Evolutionary conservation across 2,329 filamentous ascomycete species (phyloP).

Genomic region (Xylariaceae sp.): DNA sequence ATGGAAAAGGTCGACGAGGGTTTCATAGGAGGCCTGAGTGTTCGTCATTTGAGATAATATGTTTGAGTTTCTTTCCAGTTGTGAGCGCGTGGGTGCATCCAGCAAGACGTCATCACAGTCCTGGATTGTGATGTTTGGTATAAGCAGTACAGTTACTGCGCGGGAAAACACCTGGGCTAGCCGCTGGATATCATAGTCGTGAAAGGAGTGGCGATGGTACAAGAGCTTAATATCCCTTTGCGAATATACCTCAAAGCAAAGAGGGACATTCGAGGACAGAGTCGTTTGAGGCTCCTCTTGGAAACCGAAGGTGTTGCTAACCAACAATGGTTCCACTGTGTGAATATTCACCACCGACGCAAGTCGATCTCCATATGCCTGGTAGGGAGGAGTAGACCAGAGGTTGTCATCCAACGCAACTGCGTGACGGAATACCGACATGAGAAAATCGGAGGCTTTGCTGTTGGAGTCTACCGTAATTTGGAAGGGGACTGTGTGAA

Average conservation of each 20-base stretch:
- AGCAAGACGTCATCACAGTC: neutral
- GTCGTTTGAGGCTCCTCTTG: neutral
- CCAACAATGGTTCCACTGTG: neutral
- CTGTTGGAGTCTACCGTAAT: slow-evolving; percentile 10
- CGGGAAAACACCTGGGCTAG: neutral
- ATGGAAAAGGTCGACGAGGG: neutral
- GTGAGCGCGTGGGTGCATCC: neutral
- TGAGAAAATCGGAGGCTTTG: neutral
- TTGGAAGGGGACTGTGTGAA: slow-evolving; percentile 29
- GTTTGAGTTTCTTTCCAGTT: neutral
- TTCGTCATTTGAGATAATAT: neutral
- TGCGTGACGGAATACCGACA: neutral
- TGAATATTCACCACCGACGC: neutral
- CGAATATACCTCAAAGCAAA: neutral
- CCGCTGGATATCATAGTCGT: neutral
- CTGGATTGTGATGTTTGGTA: neutral
- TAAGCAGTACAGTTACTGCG: neutral
- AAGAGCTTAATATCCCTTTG: neutral
- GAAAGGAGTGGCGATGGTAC: neutral
- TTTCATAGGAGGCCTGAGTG: neutral
- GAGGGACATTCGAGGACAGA: neutral
- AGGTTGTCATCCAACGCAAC: neutral
- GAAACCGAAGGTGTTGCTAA: neutral
- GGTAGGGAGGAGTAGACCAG: slow-evolving; percentile 1
- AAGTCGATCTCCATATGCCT: neutral